Percentiles rank a stretch among this genome's conserved stretches.
Evolutionary conservation across 2,329 filamentous ascomycete species (phyloP).

Genomic region (Fusarium sp.): DNA sequence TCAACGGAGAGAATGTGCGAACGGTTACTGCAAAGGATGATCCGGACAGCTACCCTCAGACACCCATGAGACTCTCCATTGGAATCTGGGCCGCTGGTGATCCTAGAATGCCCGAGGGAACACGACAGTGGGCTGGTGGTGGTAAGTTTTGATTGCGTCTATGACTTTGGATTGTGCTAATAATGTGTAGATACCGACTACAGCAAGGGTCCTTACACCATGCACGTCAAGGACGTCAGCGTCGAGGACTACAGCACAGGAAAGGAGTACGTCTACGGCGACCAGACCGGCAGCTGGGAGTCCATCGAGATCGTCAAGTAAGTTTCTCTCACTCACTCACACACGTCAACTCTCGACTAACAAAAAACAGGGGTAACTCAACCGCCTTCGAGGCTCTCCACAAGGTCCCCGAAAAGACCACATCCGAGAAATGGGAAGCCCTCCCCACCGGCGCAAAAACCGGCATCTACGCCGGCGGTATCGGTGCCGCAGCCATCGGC

Average conservation of each 20-base stretch:
- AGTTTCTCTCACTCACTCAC: conserved; percentile 45
- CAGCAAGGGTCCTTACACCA: conserved; percentile 73
- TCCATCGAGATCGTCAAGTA: conserved; percentile 71
- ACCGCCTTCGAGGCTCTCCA: conserved; percentile 61
- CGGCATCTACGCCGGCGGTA: conserved; percentile 63
- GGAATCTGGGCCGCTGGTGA: conserved; percentile 76
- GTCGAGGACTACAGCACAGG: conserved; percentile 71
- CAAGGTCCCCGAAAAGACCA: conserved; percentile 55
- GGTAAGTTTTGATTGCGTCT: conserved; percentile 8
- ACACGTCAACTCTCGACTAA: background rate
- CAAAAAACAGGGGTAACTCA: conserved; percentile 64
- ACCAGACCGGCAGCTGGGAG: conserved; percentile 69
- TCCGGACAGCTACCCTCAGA: conserved; percentile 77
- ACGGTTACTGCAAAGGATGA: conserved; percentile 71
- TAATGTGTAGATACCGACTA: conserved; percentile 67
- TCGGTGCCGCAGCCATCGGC: conserved; percentile 57
- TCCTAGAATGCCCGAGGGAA: conserved; percentile 64
- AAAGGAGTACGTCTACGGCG: conserved; percentile 74
- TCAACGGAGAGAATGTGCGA: conserved; percentile 75
- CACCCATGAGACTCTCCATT: conserved; percentile 76
- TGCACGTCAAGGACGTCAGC: conserved; percentile 74
- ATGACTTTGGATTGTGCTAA: background rate
- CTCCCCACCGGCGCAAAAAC: conserved; percentile 64
- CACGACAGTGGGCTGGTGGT: conserved; percentile 78
- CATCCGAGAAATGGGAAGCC: conserved; percentile 66